A percentile compares a stretch with the other conserved stretches of the same genome.
phyloP scores from a whole-genome alignment of 2,329 filamentous ascomycete genomes.

The Talaromyces sp. region DNA sequence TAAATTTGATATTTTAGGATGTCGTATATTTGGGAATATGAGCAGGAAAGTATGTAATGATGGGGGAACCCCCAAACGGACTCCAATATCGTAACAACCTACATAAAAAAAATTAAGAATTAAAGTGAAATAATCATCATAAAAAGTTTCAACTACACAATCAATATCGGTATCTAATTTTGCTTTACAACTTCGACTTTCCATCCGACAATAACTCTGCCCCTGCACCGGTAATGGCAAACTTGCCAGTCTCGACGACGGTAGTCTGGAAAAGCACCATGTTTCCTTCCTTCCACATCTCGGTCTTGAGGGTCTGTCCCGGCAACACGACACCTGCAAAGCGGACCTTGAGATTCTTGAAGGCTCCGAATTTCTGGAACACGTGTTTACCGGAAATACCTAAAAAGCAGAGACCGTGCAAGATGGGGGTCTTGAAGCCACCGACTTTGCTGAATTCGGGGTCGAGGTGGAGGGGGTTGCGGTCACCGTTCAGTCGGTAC shows the following conservation, averaged over 20 bases:
- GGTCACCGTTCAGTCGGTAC: constrained; percentile 89
- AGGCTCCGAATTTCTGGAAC: constrained; percentile 74
- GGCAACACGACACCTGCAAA: constrained; percentile 83
- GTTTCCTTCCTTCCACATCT: constrained; percentile 88
- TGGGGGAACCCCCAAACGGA: not conserved
- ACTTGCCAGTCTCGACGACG: constrained; percentile 89
- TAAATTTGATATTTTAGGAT: too few species aligned
- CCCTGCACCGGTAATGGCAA: constrained; percentile 75
- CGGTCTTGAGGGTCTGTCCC: constrained; percentile 83
- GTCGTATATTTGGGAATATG: too few species aligned
- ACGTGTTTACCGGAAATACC: constrained; percentile 89
- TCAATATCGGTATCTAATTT: not conserved
- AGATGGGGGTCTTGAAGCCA: constrained; percentile 88
- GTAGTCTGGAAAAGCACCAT: constrained; percentile 79
- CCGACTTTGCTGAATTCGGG: constrained; percentile 91
- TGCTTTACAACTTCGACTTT: constrained; percentile 50
- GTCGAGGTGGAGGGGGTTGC: constrained; percentile 95
- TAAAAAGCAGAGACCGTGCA: constrained; percentile 96
- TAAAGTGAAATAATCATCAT: not conserved
- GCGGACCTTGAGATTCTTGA: constrained; percentile 88
- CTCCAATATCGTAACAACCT: not conserved
- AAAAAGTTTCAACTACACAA: not conserved
- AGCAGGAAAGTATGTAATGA: too few species aligned
- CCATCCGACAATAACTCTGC: constrained; percentile 63
- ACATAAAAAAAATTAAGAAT: not conserved